phyloP scores from a whole-genome alignment of 768 basidiomycete species.

The Gyrodon lividus region DNA sequence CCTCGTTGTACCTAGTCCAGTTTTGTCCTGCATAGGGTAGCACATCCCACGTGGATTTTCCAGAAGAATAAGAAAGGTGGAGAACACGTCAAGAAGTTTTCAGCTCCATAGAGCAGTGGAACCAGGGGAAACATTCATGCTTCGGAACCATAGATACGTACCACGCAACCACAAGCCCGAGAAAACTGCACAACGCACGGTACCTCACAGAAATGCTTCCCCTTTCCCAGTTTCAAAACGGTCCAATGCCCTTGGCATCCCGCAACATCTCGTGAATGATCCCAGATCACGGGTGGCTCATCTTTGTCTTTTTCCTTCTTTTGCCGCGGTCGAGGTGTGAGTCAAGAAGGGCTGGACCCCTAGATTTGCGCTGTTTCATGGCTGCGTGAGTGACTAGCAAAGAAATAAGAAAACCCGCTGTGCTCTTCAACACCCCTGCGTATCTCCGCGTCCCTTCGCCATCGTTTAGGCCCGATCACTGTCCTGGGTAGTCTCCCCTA shows the following conservation, averaged over 20 bases:
- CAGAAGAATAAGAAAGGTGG: no score
- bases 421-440: constrained; percentile 75
- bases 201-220: constrained; percentile 39
- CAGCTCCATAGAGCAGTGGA: no score
- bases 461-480: constrained; percentile 59
- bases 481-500: no score
- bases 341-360: constrained; percentile 54
- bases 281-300: constrained; percentile 79
- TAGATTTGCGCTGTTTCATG: constrained; percentile 41
- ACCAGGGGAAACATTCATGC: no score
- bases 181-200: background rate
- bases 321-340: constrained; percentile 45
- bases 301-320: constrained; percentile 42
- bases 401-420: constrained; percentile 44
- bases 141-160: no score
- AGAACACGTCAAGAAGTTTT: no score
- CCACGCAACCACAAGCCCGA: no score
- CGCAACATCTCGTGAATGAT: constrained; percentile 76
- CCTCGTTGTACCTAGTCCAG: no score
- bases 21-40: no score
- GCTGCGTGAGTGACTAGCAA: background rate
- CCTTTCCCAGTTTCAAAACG: constrained; percentile 75
- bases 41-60: no score
- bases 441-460: constrained; percentile 67
- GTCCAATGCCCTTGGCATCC: constrained; percentile 80